A percentile compares a stretch with the other conserved stretches of the same genome.
Conservation (phyloP, 306 rosid genomes). For the Prunus dulcis region DNA sequence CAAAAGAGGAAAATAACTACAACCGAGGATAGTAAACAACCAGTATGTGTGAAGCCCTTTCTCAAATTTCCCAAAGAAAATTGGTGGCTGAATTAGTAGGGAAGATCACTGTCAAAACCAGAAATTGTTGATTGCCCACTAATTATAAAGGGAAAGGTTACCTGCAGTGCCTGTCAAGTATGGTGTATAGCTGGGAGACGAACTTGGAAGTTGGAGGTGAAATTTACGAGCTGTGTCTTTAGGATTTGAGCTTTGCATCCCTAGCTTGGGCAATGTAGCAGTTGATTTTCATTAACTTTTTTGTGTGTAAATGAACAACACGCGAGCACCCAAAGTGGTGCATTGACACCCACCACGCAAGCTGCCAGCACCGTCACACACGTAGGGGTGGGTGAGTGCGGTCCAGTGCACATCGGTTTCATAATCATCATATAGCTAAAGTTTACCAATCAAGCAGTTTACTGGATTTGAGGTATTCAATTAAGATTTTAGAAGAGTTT, state of each 20-base stretch:
- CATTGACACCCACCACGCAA: background rate
- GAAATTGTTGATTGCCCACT: slow-evolving; percentile 5
- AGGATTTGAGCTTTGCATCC: background rate
- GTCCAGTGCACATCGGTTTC: no score
- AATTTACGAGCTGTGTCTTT: background rate
- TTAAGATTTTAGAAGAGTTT: no score
- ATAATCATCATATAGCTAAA: no score
- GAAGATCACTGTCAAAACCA: background rate
- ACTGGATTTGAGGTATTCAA: no score
- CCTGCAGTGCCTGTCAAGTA: slow-evolving; percentile 2
- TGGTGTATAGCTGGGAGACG: slow-evolving; percentile 1
- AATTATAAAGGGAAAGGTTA: background rate
- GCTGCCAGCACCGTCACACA: background rate
- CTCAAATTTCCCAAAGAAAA: background rate
- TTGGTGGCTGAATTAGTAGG: background rate
- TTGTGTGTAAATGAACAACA: background rate
- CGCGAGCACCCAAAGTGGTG: background rate
- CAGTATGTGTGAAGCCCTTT: background rate
- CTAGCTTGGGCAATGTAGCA: no score
- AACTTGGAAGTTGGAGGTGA: background rate
- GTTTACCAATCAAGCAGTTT: no score
- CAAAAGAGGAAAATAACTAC: background rate
- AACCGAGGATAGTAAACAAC: background rate
- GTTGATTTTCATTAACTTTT: no score
- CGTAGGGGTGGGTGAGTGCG: no score